phyloP scores from a whole-genome alignment of 495 filamentous ascomycete species.

The Penicillium paxilli region DNA sequence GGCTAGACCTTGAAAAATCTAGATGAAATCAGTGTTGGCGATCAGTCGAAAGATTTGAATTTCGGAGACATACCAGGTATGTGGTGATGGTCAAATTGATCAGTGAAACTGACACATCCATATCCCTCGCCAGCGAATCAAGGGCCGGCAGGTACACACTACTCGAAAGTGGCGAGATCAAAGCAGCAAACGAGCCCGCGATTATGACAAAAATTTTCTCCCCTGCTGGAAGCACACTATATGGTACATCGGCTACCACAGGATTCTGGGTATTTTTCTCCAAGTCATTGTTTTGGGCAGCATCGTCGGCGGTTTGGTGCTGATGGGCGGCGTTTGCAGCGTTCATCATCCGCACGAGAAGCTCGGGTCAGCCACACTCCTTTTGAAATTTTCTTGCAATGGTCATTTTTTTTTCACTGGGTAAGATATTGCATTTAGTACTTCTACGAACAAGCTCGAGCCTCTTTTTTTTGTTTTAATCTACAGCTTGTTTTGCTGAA shows the following conservation, averaged over 20 bases:
- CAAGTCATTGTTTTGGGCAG: neutral
- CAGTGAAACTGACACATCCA: constrained; percentile 34
- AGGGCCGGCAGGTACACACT: constrained; percentile 49
- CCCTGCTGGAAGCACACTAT: constrained; percentile 23
- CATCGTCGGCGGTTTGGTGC: neutral
- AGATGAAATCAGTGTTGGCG: constrained; percentile 2
- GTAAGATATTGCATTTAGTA: neutral
- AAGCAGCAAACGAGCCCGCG: constrained; percentile 24
- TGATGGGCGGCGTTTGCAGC: neutral
- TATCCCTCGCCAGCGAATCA: constrained; percentile 29
- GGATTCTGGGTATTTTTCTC: neutral
- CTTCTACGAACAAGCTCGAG: no score
- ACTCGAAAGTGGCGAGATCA: constrained; percentile 43
- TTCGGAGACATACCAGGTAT: constrained; percentile 31
- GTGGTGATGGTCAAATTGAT: constrained; percentile 50
- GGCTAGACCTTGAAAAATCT: constrained; percentile 52
- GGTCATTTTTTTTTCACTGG: neutral
- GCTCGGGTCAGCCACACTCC: no score
- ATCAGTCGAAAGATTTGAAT: neutral
- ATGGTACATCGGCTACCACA: constrained; percentile 13
- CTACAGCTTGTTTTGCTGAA: neutral
- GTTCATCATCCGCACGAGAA: neutral
- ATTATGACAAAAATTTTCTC: constrained; percentile 29
- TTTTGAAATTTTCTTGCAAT: no score
- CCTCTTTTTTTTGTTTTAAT: no score